Percentiles rank a stretch among this genome's conserved stretches.
phyloP scores from a whole-genome alignment of 2,329 filamentous ascomycete genomes.

The Neoascochyta sp. region DNA sequence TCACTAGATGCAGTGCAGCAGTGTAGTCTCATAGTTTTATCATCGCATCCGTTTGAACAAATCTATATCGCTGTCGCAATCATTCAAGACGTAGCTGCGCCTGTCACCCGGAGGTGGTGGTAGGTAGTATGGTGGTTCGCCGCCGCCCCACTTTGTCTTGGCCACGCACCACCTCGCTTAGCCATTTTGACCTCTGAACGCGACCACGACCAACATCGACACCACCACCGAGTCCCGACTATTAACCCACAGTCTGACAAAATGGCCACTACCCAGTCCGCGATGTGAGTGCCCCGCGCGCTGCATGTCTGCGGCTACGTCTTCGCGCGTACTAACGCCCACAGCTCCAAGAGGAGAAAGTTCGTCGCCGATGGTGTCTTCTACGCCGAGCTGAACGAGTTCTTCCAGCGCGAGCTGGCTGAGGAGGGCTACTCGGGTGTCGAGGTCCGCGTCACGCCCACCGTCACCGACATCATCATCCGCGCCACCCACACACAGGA shows the following conservation, averaged over 20 bases:
- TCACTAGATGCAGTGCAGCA: slow-evolving; percentile 18
- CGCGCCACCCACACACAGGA: slow-evolving; percentile 99
- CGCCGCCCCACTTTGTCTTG: no score
- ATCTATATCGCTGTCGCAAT: no score
- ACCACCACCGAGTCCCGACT: slow-evolving; percentile 34
- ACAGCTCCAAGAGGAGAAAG: slow-evolving; percentile 83
- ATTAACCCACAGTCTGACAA: slow-evolving; percentile 34
- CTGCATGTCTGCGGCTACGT: no score
- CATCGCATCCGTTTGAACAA: no score
- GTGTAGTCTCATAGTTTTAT: no score
- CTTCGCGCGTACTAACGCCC: slow-evolving; percentile 28
- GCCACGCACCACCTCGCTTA: slow-evolving; percentile 18
- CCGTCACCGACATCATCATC: slow-evolving; percentile 99
- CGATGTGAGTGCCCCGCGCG: slow-evolving; percentile 37
- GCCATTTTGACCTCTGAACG: background rate
- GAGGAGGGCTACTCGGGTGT: slow-evolving; percentile 99
- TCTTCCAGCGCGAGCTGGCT: slow-evolving; percentile 99
- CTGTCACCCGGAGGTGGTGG: no score
- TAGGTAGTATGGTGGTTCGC: no score
- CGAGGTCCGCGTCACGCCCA: slow-evolving; percentile 99
- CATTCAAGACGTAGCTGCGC: no score
- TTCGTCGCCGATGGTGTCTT: slow-evolving; percentile 86
- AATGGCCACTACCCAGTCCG: slow-evolving; percentile 42
- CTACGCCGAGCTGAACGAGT: slow-evolving; percentile 99
- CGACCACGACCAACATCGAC: slow-evolving; percentile 6